phyloP scores from a whole-genome alignment of 2,329 filamentous ascomycete genomes.

The Apiospora kogelbergensis region DNA sequence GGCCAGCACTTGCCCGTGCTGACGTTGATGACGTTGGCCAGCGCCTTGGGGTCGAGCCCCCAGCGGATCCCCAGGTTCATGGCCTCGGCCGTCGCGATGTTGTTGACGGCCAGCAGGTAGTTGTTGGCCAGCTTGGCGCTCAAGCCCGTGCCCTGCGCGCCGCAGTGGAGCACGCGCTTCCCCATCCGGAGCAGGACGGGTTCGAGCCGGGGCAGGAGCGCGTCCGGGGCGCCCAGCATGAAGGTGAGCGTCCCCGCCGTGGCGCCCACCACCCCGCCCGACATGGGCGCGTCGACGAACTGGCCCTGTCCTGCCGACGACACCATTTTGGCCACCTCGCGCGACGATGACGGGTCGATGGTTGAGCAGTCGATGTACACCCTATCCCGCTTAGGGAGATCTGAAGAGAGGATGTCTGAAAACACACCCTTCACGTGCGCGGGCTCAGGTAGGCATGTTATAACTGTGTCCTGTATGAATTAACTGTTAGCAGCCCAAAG shows the following conservation, averaged over 20 bases:
- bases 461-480: conserved; percentile 68
- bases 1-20: conserved; percentile 97
- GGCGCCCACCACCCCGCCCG: conserved; percentile 90
- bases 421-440: conserved; percentile 85
- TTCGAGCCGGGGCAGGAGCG: conserved; percentile 63
- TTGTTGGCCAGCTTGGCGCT: conserved; percentile 97
- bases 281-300: conserved; percentile 96
- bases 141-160: conserved; percentile 79
- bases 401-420: conserved; percentile 66
- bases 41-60: conserved; percentile 60
- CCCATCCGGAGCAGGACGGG: conserved; percentile 80
- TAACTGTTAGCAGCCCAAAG: conserved; percentile 7
- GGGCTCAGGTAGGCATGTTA: conserved; percentile 88
- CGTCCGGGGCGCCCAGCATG: conserved; percentile 77
- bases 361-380: conserved; percentile 96
- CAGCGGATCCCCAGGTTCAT: conserved; percentile 65
- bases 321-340: conserved; percentile 71
- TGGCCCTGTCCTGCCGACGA: conserved; percentile 63
- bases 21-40: conserved; percentile 87
- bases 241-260: conserved; percentile 87
- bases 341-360: conserved; percentile 86
- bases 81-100: conserved; percentile 69
- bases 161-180: conserved; percentile 81
- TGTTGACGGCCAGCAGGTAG: conserved; percentile 91
- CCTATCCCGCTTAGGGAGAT: conserved; percentile 55